Base-by-base conservation (phyloP, 148 eudicot genomes). In the Amaranthus cruentus region DNA sequence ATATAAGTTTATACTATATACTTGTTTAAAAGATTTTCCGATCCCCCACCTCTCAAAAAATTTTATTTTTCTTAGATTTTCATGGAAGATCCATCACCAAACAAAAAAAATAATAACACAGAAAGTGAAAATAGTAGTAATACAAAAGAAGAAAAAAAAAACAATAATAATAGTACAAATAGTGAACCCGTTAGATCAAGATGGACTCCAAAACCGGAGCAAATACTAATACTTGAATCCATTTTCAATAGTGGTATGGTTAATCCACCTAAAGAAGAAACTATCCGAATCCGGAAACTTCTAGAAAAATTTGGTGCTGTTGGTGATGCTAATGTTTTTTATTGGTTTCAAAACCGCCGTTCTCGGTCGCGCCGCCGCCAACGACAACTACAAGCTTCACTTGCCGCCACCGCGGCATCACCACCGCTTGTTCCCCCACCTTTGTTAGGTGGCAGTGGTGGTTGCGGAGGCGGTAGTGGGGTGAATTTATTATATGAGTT, bases 191-290 rank as follows among this genome's bases (percentile, higher is more conserved):
- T 85, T 7, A 70, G 97, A 65, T 81, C 97, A 12, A 81, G 98
- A 70, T 93, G 98, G 98, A 89, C 87, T 8, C 98, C 98, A 0
- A 93, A 91, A 53, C 92, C 97, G 0, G 95, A 93, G 55, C 98
- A 93, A 75, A 91, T 93, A 77, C 83, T 89, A 44, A 89, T 93
- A 14, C 88, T 93, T 0, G 97, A 93, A 73, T 85, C 92, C 68
- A 91, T 93, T 74, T 93, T 91, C 84, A 91, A 91, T 71, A 88
- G 97, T 61, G 98, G 98, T 2, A 89, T 87, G 88, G 98, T 93
- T 1, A 93, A 93, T 77, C 98, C 98, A 4, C 91, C 94, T 1
- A 93, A 89, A 60, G 92, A 93, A 2, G 98, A 91, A 58, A 93
- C 98, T 0, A 89, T 89, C 2, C 80, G 91, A 74, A 91, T 93